Evolutionary conservation across 2,329 filamentous ascomycete species (phyloP).

Genomic region (Knufia fluminis): DNA sequence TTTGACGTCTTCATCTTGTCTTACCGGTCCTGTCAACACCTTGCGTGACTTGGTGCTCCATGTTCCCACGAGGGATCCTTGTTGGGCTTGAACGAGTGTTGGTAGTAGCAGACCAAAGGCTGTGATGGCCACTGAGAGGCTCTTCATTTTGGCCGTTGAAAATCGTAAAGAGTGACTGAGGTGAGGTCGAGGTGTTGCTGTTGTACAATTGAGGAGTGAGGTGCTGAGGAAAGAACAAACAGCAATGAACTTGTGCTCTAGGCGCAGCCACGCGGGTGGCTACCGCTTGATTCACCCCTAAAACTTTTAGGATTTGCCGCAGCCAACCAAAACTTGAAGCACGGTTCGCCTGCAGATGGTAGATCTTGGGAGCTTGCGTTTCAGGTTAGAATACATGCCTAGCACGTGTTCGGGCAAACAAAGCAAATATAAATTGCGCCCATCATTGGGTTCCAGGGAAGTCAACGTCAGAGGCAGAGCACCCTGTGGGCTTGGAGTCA

Average conservation of each 20-base stretch:
- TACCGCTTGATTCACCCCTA: neutral
- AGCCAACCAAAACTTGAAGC: no score
- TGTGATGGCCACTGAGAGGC: neutral
- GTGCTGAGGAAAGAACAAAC: neutral
- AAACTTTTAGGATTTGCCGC: no score
- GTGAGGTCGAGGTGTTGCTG: neutral
- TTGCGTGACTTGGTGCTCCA: conserved; percentile 63
- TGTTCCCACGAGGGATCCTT: conserved; percentile 50
- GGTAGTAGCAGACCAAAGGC: conserved; percentile 12
- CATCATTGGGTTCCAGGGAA: no score
- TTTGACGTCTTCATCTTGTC: conserved; percentile 21
- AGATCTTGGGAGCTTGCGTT: no score
- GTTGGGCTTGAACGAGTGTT: conserved; percentile 16
- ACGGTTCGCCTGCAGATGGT: no score
- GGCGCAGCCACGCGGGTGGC: neutral
- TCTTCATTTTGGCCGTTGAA: neutral
- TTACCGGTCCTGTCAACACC: conserved; percentile 60
- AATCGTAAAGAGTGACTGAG: neutral
- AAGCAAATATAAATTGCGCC: neutral
- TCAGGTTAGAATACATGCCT: no score
- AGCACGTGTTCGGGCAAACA: neutral
- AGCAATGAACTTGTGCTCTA: neutral
- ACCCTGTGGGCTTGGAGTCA: no score
- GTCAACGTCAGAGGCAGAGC: no score
- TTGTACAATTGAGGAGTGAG: neutral